These are phyloP conservation scores for Corchorus capsularis DNA, from an alignment of 345 rosid genomes.

Conservation along the genomic window DNA sequence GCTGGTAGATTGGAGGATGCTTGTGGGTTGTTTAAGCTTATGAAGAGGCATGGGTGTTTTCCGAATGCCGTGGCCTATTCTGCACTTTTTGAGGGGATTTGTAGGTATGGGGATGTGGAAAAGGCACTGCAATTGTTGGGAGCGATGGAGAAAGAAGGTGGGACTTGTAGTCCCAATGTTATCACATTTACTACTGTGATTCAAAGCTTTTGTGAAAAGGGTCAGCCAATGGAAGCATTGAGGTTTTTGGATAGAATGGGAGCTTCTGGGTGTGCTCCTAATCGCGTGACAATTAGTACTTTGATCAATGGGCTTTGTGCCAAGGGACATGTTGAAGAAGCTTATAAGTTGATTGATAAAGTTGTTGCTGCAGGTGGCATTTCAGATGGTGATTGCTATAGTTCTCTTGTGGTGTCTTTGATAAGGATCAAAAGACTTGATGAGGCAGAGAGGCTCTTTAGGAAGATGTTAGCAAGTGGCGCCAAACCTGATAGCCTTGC, in stretches of 20 bases:
- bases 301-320: slow-evolving; percentile 64
- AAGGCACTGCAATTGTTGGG: slow-evolving; percentile 57
- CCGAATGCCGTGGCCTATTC: slow-evolving; percentile 71
- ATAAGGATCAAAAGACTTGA: slow-evolving; percentile 46
- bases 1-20: slow-evolving; percentile 68
- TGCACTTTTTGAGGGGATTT: slow-evolving; percentile 65
- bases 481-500: slow-evolving; percentile 70
- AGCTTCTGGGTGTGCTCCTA: slow-evolving; percentile 59
- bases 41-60: slow-evolving; percentile 56
- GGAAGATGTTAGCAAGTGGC: slow-evolving; percentile 47
- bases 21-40: slow-evolving; percentile 47
- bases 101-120: slow-evolving; percentile 53
- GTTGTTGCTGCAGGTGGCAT: slow-evolving; percentile 53
- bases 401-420: slow-evolving; percentile 58
- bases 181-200: slow-evolving; percentile 72
- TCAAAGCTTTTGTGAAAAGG: slow-evolving; percentile 59
- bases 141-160: slow-evolving; percentile 71
- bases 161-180: slow-evolving; percentile 58
- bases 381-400: slow-evolving; percentile 63
- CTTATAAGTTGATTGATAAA: slow-evolving; percentile 57
- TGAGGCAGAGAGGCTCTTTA: slow-evolving; percentile 65
- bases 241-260: slow-evolving; percentile 70
- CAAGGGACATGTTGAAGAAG: slow-evolving; percentile 48
- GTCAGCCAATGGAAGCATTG: slow-evolving; percentile 55
- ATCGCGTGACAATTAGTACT: slow-evolving; percentile 64